Evolutionary conservation across 2,329 filamentous ascomycete genomes (phyloP).

Genomic region (Xylariales sp.): DNA sequence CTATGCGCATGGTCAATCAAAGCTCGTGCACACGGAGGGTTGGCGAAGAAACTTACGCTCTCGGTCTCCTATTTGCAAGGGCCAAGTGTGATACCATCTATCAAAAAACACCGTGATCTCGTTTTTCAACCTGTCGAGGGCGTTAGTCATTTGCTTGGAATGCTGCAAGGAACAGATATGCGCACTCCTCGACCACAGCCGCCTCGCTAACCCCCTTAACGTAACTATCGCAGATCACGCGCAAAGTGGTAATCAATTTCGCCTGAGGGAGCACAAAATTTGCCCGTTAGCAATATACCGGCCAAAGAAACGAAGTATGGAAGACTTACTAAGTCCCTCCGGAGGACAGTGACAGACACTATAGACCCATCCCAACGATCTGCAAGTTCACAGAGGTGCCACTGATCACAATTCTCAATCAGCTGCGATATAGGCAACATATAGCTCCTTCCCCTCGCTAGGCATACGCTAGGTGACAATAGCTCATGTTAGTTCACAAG

Average conservation of each 20-base stretch:
- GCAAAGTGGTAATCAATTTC: conserved; percentile 66
- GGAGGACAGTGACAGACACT: conserved; percentile 76
- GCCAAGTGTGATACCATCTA: conserved; percentile 60
- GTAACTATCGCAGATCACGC: conserved; percentile 69
- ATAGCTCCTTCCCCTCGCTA: conserved; percentile 76
- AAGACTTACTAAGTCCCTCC: conserved; percentile 69
- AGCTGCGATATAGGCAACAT: conserved; percentile 74
- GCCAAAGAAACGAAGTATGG: not conserved
- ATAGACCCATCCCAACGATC: conserved; percentile 77
- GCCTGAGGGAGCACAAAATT: conserved; percentile 53
- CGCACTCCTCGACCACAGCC: conserved; percentile 64
- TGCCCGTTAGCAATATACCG: not conserved
- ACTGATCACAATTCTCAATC: conserved; percentile 74
- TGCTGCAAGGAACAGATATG: not conserved
- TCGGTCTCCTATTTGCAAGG: conserved; percentile 58
- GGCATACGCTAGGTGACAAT: conserved; percentile 63
- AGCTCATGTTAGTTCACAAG: conserved; percentile 38
- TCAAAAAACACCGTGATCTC: conserved; percentile 52
- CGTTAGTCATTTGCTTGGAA: conserved; percentile 6
- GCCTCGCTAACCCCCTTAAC: conserved; percentile 62
- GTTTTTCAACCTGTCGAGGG: conserved; percentile 45
- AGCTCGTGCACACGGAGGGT: conserved; percentile 15
- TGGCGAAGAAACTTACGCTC: conserved; percentile 53
- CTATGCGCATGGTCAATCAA: conserved; percentile 50
- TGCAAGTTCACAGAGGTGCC: conserved; percentile 72